A percentile compares a stretch with the other conserved stretches of the same genome.
These are phyloP conservation scores for Fusarium setosum DNA, from an alignment of 2,329 filamentous ascomycete species.

Conservation along the genomic window DNA sequence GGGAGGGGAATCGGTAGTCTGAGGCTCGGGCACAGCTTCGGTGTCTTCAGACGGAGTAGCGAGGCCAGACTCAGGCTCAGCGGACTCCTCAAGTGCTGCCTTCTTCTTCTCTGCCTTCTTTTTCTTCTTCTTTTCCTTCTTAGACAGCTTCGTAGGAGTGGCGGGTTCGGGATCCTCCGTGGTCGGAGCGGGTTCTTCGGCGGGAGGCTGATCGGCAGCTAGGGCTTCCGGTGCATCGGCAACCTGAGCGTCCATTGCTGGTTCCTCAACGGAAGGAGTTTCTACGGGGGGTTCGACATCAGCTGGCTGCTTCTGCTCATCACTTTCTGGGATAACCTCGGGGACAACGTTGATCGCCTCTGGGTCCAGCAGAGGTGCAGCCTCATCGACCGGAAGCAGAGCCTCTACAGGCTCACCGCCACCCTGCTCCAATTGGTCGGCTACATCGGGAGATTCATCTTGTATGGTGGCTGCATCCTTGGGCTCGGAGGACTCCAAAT, in stretches of 20 bases:
- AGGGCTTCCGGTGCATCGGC: conserved; percentile 18
- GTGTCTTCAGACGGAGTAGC: conserved; percentile 25
- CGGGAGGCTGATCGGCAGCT: conserved; percentile 18
- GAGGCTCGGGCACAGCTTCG: conserved; percentile 17
- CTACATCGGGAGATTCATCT: conserved; percentile 11
- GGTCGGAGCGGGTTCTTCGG: conserved; percentile 18
- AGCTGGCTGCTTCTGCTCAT: conserved; percentile 41
- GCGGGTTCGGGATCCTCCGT: conserved; percentile 37
- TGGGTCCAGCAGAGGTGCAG: conserved; percentile 11
- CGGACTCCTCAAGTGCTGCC: conserved; percentile 33
- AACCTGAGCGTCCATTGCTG: conserved; percentile 24
- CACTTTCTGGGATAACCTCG: conserved; percentile 29
- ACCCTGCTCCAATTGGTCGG: conserved; percentile 8
- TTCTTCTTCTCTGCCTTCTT: conserved; percentile 47
- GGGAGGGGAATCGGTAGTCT: conserved; percentile 13
- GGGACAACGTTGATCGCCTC: conserved; percentile 25
- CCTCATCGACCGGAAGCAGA: conserved; percentile 13
- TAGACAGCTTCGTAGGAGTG: conserved; percentile 43
- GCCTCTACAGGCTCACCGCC: conserved; percentile 13
- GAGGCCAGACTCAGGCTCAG: conserved; percentile 29
- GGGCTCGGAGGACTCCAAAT: not conserved
- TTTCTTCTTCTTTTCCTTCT: conserved; percentile 49
- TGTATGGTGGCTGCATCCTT: conserved; percentile 7
- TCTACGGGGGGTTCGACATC: conserved; percentile 39
- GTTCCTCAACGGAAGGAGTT: conserved; percentile 32